These are phyloP conservation scores for Paratinospora sagittata DNA, from an alignment of 164 flowering plant species.

Conservation along the genomic window DNA sequence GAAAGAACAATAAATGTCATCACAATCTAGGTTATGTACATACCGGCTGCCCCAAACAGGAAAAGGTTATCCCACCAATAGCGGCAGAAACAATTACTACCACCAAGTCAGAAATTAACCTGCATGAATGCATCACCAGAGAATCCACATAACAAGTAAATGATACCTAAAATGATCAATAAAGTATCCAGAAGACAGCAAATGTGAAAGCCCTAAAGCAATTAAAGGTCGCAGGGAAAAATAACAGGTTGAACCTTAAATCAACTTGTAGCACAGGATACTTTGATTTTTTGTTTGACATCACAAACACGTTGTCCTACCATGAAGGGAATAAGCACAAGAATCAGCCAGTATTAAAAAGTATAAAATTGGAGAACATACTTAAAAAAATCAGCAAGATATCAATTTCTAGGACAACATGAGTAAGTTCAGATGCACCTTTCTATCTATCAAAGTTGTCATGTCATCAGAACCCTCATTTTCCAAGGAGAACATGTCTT, in stretches of 20 bases:
- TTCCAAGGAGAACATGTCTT: constrained; percentile 74
- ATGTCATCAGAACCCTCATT: constrained; percentile 73
- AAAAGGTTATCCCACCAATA: constrained; percentile 86
- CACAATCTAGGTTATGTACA: constrained; percentile 21
- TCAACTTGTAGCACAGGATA: constrained; percentile 97
- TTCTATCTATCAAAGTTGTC: constrained; percentile 78
- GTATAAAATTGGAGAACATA: neutral
- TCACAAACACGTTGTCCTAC: constrained; percentile 92
- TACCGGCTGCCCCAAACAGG: constrained; percentile 95
- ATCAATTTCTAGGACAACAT: neutral
- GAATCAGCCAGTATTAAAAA: constrained; percentile 5
- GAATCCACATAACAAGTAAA: constrained; percentile 4
- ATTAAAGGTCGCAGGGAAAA: neutral
- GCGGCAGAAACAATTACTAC: constrained; percentile 95
- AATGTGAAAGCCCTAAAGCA: neutral
- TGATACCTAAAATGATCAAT: neutral
- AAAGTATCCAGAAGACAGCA: neutral
- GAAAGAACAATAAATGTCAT: constrained; percentile 1
- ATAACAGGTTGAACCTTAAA: constrained; percentile 49
- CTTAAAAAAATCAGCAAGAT: constrained; percentile 4
- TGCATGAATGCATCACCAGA: constrained; percentile 26
- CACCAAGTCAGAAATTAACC: constrained; percentile 92
- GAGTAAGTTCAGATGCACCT: constrained; percentile 34
- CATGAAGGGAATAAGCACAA: constrained; percentile 15
- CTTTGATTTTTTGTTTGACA: constrained; percentile 94